Evolutionary conservation across 306 rosid species (phyloP), one percentile per base, ranked within the genome.

Genomic region (Quercus aquifolioides): DNA sequence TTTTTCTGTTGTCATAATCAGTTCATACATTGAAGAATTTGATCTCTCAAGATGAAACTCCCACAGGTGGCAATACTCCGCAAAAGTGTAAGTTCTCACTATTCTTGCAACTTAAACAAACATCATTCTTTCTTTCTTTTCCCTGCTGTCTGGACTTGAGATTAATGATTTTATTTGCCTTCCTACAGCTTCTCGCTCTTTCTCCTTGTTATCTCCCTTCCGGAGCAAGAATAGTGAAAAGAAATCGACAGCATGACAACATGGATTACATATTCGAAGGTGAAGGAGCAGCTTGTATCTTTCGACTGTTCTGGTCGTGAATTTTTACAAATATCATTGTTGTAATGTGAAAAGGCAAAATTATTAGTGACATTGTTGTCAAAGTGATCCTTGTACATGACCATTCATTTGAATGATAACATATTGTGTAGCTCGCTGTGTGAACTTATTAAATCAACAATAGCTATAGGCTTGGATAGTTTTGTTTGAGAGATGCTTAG

Each of bases 191-290:
- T 90, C 98, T 33, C 97, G 97, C 41, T 82, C 97, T 33, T 96
- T 93, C 89, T 96, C 97, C 71, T 82, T 96, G 84, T 81, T 96
- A 74, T 91, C 98, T 5, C 98, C 99, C n/a, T 96, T 96, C 85
- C 87, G 98, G 72, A 89, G 92, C 88, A 92, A 96, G 90, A 89
- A 43, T 6, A 88, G 90, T 76, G 99, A 95, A 68, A 93, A 91
- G 86, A 93, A 91, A 85, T 65, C 76, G 78, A 57, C 79, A 77
- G 79, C 85, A 28, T 89, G 86, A 91, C 56, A 68, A 80, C 73
- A 43, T 33, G 77, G 82, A 68, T 62, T 54, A 51, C 73, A 67
- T 55, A 35, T 49, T 20, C 67, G 35, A 75, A 74, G 79, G 76
- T 12, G 85, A 63, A 55, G 43, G 64, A 30, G 57, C 46, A 73